Evolutionary conservation across 169 alveolate species (phyloP).

Genomic region (Theileria annulata): DNA sequence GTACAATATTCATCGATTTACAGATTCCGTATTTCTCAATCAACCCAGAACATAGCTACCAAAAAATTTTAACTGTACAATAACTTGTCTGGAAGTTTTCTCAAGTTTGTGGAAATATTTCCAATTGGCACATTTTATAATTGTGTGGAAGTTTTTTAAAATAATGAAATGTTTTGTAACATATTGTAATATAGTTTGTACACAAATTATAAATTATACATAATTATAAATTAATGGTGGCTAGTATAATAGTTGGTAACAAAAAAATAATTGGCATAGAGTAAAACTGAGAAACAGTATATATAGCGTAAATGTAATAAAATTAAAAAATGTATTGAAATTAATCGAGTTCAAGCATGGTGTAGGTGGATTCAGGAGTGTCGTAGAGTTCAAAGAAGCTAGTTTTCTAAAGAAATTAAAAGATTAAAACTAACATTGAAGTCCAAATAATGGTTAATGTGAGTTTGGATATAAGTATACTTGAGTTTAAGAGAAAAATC

Average conservation of each 20-base stretch:
- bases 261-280: too few species aligned
- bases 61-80: too few species aligned
- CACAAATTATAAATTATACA: not conserved
- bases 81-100: too few species aligned
- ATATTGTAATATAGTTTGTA: too few species aligned
- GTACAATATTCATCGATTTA: constrained; percentile 67
- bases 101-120: too few species aligned
- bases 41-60: constrained; percentile 30
- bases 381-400: constrained; percentile 44
- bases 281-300: too few species aligned
- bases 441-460: constrained; percentile 74
- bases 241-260: too few species aligned
- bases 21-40: constrained; percentile 58
- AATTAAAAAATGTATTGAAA: not conserved
- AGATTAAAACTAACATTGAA: constrained; percentile 41
- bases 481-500: constrained; percentile 69
- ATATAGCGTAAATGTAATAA: constrained; percentile 1
- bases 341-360: constrained; percentile 23
- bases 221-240: not conserved
- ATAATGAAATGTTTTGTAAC: too few species aligned
- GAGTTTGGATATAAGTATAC: constrained; percentile 64
- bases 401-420: not conserved
- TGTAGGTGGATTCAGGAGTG: constrained; percentile 46
- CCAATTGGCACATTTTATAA: too few species aligned
- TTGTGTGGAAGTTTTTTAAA: too few species aligned